Conservation (phyloP, 73 alveolate genomes). For the Effrenium voratum region DNA sequence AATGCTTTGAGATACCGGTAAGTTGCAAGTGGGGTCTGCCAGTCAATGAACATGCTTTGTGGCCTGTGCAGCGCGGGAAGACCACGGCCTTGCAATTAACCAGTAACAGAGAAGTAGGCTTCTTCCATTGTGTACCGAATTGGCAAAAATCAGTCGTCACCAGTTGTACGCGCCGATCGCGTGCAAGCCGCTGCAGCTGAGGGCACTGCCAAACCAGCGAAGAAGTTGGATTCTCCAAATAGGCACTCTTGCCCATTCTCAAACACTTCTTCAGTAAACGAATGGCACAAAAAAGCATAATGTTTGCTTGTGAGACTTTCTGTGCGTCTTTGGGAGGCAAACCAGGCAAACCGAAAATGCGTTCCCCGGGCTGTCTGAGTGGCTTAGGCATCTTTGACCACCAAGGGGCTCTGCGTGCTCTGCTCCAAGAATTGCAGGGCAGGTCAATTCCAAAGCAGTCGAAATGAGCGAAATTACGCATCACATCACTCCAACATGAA, state of each 20-base stretch:
- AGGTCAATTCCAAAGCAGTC: constrained; percentile 1
- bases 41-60: not conserved
- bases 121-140: not conserved
- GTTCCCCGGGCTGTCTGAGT: not conserved
- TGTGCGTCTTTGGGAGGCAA: not conserved
- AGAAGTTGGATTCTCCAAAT: constrained; percentile 18
- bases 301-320: not conserved
- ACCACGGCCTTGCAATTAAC: too few species aligned
- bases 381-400: constrained; percentile 1
- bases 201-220: constrained; percentile 31
- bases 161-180: not conserved
- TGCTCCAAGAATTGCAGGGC: constrained; percentile 49
- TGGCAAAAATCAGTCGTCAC: not conserved
- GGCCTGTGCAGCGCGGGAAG: not conserved
- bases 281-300: constrained; percentile 20
- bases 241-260: not conserved
- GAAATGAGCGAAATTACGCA: not conserved
- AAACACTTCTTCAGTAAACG: not conserved
- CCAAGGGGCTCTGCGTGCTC: constrained; percentile 39
- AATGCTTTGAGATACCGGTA: not conserved
- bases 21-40: not conserved
- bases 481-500: not conserved
- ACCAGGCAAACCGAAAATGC: not conserved
- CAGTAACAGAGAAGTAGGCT: constrained; percentile 13
- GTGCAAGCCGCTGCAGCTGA: not conserved